Conservation (phyloP, 2,329 filamentous ascomycete species). For the Pseudogymnoascus sp. region DNA sequence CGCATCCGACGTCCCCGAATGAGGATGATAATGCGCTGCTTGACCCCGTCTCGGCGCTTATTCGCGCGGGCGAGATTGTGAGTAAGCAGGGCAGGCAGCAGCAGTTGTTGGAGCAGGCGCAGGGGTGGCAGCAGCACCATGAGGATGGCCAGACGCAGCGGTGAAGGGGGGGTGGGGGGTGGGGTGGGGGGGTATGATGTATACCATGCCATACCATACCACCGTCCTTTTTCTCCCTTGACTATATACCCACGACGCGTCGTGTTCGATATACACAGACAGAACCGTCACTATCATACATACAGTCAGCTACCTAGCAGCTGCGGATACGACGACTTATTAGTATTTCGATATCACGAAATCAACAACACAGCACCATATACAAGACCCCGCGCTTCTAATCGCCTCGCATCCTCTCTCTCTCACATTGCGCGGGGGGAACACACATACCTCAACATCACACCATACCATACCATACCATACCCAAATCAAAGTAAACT, state of each 20-base stretch:
- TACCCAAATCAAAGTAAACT: not conserved
- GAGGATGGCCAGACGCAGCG: not conserved
- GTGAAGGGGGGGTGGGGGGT: not conserved
- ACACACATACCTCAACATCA: no score
- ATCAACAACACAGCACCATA: not conserved
- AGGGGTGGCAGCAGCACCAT: not conserved
- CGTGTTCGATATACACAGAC: not conserved
- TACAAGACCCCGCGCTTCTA: not conserved
- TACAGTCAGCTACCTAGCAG: not conserved
- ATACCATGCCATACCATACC: not conserved
- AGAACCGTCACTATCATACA: not conserved
- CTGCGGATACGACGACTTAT: not conserved
- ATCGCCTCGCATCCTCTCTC: not conserved
- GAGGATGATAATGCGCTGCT: conserved; percentile 29
- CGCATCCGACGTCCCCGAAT: conserved; percentile 15
- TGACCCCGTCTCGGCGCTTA: conserved; percentile 50
- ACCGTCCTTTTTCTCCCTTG: not conserved
- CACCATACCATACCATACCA: not conserved
- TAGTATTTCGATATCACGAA: not conserved
- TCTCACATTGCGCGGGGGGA: not conserved
- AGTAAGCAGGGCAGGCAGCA: not conserved
- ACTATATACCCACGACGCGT: not conserved
- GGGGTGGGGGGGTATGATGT: no score
- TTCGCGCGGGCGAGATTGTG: conserved; percentile 52
- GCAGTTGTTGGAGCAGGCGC: not conserved